Conservation (phyloP, 495 filamentous ascomycete genomes). For the Penicillium cinerascens region DNA sequence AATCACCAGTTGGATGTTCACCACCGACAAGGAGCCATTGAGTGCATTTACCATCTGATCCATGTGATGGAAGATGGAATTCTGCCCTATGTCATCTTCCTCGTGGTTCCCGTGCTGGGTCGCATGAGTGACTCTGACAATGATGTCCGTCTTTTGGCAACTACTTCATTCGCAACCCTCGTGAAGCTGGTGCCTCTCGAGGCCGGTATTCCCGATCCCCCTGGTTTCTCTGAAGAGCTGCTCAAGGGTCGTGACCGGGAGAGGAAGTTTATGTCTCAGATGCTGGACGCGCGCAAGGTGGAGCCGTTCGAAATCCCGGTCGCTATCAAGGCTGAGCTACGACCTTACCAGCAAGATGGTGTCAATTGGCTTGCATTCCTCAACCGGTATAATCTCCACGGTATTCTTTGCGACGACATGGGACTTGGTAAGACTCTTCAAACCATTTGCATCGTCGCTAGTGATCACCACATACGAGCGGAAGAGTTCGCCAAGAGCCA, state of each 20-base stretch:
- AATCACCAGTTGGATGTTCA: conserved; percentile 82
- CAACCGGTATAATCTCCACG: conserved; percentile 95
- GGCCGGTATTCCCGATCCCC: conserved; percentile 94
- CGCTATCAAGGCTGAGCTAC: conserved; percentile 90
- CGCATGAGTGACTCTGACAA: conserved; percentile 99
- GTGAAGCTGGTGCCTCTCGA: conserved; percentile 99
- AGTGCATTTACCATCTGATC: conserved; percentile 92
- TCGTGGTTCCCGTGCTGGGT: conserved; percentile 95
- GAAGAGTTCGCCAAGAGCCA: conserved; percentile 83
- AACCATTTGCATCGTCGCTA: conserved; percentile 95
- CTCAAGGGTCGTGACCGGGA: conserved; percentile 88
- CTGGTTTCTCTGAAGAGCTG: conserved; percentile 82
- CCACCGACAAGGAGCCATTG: conserved; percentile 87
- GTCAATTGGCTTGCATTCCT: conserved; percentile 99
- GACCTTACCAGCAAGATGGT: conserved; percentile 96
- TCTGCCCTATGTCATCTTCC: conserved; percentile 95
- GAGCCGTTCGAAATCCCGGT: conserved; percentile 92
- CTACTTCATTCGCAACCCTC: conserved; percentile 92
- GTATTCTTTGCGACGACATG: conserved; percentile 99
- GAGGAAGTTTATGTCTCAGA: conserved; percentile 92
- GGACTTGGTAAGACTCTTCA: conserved; percentile 96
- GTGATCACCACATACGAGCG: conserved; percentile 89
- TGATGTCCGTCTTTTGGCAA: conserved; percentile 89
- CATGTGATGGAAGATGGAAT: conserved; percentile 97
- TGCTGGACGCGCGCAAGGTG: conserved; percentile 92